phyloP scores from a whole-genome alignment of 1,284 basidiomycete genomes.

The Wolfiporia cocos region DNA sequence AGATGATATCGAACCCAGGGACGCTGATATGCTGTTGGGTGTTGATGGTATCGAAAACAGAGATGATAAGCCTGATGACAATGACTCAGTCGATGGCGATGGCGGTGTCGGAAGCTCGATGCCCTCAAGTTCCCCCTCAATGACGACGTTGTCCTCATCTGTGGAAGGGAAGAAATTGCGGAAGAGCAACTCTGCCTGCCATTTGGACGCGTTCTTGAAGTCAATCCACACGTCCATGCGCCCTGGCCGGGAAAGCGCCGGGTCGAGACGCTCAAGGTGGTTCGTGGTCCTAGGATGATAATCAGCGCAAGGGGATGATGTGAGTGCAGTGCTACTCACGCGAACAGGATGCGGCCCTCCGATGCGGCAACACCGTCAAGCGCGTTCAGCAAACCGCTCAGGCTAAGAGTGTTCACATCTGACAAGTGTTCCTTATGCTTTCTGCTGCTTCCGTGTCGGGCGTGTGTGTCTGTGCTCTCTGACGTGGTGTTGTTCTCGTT shows the following conservation, averaged over 20 bases:
- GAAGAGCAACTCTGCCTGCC: slow-evolving; percentile 79
- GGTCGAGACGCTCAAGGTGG: slow-evolving; percentile 78
- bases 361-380: slow-evolving; percentile 83
- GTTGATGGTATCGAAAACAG: slow-evolving; percentile 22
- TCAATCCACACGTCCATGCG: slow-evolving; percentile 89
- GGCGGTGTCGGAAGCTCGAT: slow-evolving; percentile 38
- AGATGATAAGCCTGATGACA: slow-evolving; percentile 23
- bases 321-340: slow-evolving; percentile 40
- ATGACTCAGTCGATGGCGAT: slow-evolving; percentile 24
- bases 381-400: slow-evolving; percentile 79
- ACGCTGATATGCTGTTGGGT: slow-evolving; percentile 24
- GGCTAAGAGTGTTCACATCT: slow-evolving; percentile 73
- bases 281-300: slow-evolving; percentile 58
- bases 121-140: slow-evolving; percentile 44
- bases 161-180: slow-evolving; percentile 79
- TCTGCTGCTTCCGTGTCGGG: slow-evolving; percentile 31
- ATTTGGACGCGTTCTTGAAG: slow-evolving; percentile 77
- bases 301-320: slow-evolving; percentile 5
- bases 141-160: slow-evolving; percentile 38
- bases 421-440: slow-evolving; percentile 54
- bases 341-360: slow-evolving; percentile 79
- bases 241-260: slow-evolving; percentile 78
- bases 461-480: slow-evolving; percentile 24
- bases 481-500: slow-evolving; percentile 26
- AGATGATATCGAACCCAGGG: slow-evolving; percentile 18